phyloP scores from a whole-genome alignment of 371 early-diverging fungal genomes.

The Funneliformis caledonium region DNA sequence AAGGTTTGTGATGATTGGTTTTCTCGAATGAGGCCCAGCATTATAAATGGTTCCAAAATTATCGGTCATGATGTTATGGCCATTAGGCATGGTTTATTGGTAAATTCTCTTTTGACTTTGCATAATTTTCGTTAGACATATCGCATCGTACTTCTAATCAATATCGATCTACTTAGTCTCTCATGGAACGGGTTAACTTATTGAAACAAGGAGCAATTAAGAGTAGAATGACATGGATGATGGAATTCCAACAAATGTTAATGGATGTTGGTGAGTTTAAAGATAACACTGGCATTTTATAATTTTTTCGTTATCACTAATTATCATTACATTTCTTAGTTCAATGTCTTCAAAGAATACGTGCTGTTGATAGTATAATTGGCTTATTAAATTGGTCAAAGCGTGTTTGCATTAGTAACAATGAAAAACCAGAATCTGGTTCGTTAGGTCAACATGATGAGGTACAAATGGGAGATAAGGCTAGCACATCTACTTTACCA shows the following conservation, averaged over 20 bases:
- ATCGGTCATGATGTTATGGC: constrained; percentile 34
- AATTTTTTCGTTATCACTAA: neutral
- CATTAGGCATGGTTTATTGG: constrained; percentile 25
- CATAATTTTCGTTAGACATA: neutral
- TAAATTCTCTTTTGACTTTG: neutral
- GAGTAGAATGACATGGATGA: neutral
- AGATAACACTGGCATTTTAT: neutral
- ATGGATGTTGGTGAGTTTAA: constrained; percentile 14
- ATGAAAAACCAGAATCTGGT: neutral
- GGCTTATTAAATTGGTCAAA: constrained; percentile 26
- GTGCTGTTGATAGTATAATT: constrained; percentile 10
- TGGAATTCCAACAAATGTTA: constrained; percentile 24
- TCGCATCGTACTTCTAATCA: neutral
- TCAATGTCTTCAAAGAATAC: constrained; percentile 19
- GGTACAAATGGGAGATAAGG: neutral
- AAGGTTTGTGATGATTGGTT: constrained; percentile 82
- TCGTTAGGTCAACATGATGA: neutral
- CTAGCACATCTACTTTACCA: neutral
- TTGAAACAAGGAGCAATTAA: constrained; percentile 13
- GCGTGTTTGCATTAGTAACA: neutral
- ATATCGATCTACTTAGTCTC: neutral
- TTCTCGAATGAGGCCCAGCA: constrained; percentile 44
- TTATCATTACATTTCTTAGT: neutral
- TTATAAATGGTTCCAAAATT: constrained; percentile 36
- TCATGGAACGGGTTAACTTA: neutral